A percentile compares a stretch with the other conserved stretches of the same genome.
Evolutionary conservation across 306 rosid species (phyloP).

Genomic region (Cyclanthera cordifolia): DNA sequence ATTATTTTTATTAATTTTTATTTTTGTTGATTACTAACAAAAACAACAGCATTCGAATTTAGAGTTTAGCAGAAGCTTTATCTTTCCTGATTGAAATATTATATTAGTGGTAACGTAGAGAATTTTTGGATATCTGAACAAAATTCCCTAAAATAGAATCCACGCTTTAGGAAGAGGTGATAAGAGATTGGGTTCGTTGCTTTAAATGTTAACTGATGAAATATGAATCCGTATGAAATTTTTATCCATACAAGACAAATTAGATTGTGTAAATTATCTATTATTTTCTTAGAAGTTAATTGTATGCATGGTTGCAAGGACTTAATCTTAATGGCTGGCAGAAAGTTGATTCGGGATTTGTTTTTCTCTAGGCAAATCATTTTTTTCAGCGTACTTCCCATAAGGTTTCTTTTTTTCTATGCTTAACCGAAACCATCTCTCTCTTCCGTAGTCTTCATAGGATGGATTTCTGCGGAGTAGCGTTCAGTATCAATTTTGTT

Average conservation of each 20-base stretch:
- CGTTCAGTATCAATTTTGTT: background rate
- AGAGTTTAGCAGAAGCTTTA: background rate
- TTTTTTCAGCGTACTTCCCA: conserved; percentile 30
- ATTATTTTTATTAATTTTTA: background rate
- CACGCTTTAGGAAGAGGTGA: background rate
- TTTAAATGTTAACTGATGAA: background rate
- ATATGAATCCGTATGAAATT: background rate
- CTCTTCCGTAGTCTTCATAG: background rate
- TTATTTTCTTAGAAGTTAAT: background rate
- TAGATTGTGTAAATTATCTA: background rate
- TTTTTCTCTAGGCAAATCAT: conserved; percentile 35
- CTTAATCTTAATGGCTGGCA: conserved; percentile 30
- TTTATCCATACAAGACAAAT: background rate
- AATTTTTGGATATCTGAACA: no score
- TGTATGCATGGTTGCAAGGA: background rate
- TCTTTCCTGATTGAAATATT: no score
- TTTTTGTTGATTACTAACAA: background rate
- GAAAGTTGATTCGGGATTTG: conserved; percentile 65
- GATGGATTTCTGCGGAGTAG: background rate
- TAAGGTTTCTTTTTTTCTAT: conserved; percentile 25
- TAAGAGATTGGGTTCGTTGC: no score
- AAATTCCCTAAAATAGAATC: background rate
- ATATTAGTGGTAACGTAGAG: background rate
- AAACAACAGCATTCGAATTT: background rate
- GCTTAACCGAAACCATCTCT: background rate